Evolutionary conservation across 2,329 filamentous ascomycete species (phyloP).

Genomic region (Botrytis medusae): DNA sequence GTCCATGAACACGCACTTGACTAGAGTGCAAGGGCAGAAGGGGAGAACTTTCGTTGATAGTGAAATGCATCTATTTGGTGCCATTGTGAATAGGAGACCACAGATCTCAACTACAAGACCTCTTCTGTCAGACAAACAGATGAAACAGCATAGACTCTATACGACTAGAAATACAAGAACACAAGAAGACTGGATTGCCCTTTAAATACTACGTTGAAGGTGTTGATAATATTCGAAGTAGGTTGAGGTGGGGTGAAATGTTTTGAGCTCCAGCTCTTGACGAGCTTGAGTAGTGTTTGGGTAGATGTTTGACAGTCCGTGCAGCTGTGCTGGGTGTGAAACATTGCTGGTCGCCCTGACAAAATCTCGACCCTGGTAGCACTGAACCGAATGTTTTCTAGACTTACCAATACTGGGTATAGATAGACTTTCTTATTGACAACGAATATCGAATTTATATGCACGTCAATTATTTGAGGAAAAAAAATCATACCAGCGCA

Average conservation of each 20-base stretch:
- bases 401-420: background rate
- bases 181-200: background rate
- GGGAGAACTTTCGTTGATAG: background rate
- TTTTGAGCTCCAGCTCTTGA: background rate
- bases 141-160: background rate
- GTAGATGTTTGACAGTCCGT: background rate
- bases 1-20: background rate
- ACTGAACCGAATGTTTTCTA: constrained; percentile 9
- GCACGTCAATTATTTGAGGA: background rate
- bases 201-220: no score
- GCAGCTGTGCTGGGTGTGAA: background rate
- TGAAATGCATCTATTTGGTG: background rate
- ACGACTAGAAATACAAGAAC: rapidly evolving
- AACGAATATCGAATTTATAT: background rate
- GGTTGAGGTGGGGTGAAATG: background rate
- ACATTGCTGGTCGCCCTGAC: constrained; percentile 7
- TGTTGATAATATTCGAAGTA: no score
- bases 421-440: background rate
- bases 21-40: background rate
- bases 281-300: background rate
- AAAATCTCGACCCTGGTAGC: background rate
- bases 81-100: background rate
- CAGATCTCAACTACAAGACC: background rate
- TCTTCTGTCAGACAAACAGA: background rate
- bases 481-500: background rate